Evolutionary conservation across 2,329 filamentous ascomycete species (phyloP), one percentile per base, ranked within the genome.

Genomic region (Colletotrichum chrysophilum): DNA sequence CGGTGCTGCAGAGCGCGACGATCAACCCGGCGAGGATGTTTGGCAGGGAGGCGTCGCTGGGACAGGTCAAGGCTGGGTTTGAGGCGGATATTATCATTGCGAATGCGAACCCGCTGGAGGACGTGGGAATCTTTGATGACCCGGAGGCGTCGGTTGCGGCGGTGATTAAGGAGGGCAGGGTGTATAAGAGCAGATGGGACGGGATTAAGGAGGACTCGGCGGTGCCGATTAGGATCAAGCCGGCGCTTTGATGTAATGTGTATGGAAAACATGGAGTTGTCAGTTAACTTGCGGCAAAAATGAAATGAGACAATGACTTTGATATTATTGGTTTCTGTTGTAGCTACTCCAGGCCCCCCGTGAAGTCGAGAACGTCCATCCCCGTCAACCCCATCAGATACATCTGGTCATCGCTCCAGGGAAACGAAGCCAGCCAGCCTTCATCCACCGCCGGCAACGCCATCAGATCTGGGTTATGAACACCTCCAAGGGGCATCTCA

Each of bases 161-260:
- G 3, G 89, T 91, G 2, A 84, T 92, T 65, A 91, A 91, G 79
- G 89, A 90, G 58, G 90, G 90, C 1, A 83, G 87, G 16, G 84
- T 91, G 18, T 74, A 78, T 7, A 79, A 77, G 67, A 80, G 79
- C 71, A 70, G 77, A 26, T 80, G 78, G 79, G 65, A 69, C 18
- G 78, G 75, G 10, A 36, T 80, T 28, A 43, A 56, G 4, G 77
- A 78, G 24, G 78, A 80, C 52, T 70, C 72, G 6, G 75, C 26
- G 6, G 75, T 71, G 10, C 69, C 68, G 3, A 76, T 74, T 21
- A 77, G 77, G 7, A 64, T 69, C 8, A 72, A 69, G 36, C 65
- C 75, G 9, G 67, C 72, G 14, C 38, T 75, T 32, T 77, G 21
- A 68, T 24, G 5, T 48, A 48, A 48, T 14, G 7, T 10, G 0